Base-by-base conservation (phyloP, 495 filamentous ascomycete species). In the Penicillium nucicola region DNA sequence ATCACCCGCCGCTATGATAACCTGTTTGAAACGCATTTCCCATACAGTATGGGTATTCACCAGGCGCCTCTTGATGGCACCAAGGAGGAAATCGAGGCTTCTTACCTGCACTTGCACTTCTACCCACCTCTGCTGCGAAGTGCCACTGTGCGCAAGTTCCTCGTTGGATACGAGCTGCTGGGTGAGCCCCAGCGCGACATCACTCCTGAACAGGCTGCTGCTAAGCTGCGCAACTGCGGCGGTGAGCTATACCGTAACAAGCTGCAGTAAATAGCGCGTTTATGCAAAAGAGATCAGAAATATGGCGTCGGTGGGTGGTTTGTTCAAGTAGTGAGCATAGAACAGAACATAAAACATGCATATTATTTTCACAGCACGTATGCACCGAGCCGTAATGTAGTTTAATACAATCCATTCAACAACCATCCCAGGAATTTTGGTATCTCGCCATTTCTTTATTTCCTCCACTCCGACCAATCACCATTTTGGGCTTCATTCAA, bases 141-240 rank as follows among this genome's bases (percentile, higher is more conserved):
- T 53, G 93, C 93, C 10, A 92, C 89, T 5, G 95, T 98, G 28
- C 83, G 86, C 49, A 98, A 98, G 75, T 98, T 97, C 72, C 61
- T 96, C 34, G 93, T 97, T 22, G 93, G 93, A 44, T 84, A 71
- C 61, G 79, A 98, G 70, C 71, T 98, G 76, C 83, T 98, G 84
- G 93, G 88, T 2, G 93, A 98, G 70, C 93, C 93, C 20, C 93
- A 98, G 68, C 82, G 93, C 41, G 93, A 98, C 66, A 98, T 98
- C 60, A 98, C 95, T 1, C 92, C 93, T 0, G 93, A 98, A 68
- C 93, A 98, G 66, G 93, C 95, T 11, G 89, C 93, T 22, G 84
- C 82, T 23, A 81, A 82, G 32, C 68, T 98, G 42, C 78, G 90
- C 52, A 76, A 77, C 43, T 83, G 88, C 42, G 89, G 85, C 0